Conservation (phyloP, 1,139 yeast genomes). For the Meyerozyma athensensis region DNA sequence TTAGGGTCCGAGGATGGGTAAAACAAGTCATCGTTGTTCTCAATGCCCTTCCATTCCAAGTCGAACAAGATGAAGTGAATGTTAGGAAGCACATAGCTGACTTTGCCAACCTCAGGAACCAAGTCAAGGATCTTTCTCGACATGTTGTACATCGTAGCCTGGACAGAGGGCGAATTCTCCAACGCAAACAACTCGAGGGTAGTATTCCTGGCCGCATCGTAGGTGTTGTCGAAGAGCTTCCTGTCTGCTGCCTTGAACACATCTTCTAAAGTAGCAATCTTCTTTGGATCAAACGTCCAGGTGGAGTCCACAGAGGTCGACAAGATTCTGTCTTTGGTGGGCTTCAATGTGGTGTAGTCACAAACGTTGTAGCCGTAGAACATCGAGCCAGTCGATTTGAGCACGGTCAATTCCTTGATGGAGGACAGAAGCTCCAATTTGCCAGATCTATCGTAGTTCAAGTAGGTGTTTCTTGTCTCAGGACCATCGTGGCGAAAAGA, state of each 20-base stretch:
- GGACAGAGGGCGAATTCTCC: slow-evolving; percentile 87
- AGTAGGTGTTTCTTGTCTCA: slow-evolving; percentile 61
- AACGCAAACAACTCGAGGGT: slow-evolving; percentile 76
- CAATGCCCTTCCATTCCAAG: slow-evolving; percentile 78
- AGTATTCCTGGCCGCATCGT: slow-evolving; percentile 54
- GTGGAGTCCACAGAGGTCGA: slow-evolving; percentile 80
- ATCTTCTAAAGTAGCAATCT: slow-evolving; percentile 45
- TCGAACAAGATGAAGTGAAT: slow-evolving; percentile 83
- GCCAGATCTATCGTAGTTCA: slow-evolving; percentile 45
- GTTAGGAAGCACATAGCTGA: slow-evolving; percentile 77
- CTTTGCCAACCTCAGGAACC: slow-evolving; percentile 56
- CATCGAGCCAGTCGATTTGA: slow-evolving; percentile 93
- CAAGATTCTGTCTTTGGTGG: slow-evolving; percentile 77
- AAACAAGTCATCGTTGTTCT: slow-evolving; percentile 74
- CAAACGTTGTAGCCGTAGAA: slow-evolving; percentile 82
- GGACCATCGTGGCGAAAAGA: slow-evolving; percentile 83
- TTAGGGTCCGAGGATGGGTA: slow-evolving; percentile 92
- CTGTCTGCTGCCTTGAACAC: slow-evolving; percentile 49
- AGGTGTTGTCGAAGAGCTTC: slow-evolving; percentile 65
- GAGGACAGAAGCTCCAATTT: slow-evolving; percentile 61
- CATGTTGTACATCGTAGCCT: slow-evolving; percentile 96
- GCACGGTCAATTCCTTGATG: slow-evolving; percentile 77
- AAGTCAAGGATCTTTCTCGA: slow-evolving; percentile 60
- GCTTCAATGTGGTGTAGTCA: slow-evolving; percentile 82
- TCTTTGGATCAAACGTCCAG: slow-evolving; percentile 62